Conservation (phyloP, 164 flowering plant species). For the Dillenia suffruticosa region DNA sequence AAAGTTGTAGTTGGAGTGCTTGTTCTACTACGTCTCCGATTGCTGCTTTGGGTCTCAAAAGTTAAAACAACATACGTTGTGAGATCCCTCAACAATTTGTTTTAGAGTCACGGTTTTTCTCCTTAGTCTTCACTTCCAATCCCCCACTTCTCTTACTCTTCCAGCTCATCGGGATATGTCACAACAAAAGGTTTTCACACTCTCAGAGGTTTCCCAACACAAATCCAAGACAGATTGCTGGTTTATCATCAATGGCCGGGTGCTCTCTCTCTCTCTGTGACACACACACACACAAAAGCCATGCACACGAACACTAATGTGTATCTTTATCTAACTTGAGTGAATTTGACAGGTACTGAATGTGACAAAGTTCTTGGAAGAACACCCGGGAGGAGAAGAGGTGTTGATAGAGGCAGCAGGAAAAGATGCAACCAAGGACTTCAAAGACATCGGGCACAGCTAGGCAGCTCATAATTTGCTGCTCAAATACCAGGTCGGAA, state of each 20-base stretch:
- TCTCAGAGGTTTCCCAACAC: slow-evolving; percentile 44
- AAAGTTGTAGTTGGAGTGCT: too few species aligned
- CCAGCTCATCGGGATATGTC: slow-evolving; percentile 1
- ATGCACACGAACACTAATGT: too few species aligned
- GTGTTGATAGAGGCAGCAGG: slow-evolving; percentile 42
- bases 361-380: slow-evolving; percentile 45
- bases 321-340: not conserved
- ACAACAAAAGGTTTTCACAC: slow-evolving; percentile 23
- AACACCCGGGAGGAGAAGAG: slow-evolving; percentile 52
- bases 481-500: slow-evolving; percentile 41
- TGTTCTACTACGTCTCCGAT: too few species aligned
- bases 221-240: slow-evolving; percentile 48
- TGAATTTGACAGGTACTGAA: slow-evolving; percentile 31
- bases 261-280: slow-evolving; percentile 11
- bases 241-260: slow-evolving; percentile 46
- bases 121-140: too few species aligned
- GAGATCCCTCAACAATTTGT: too few species aligned
- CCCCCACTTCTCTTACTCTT: too few species aligned
- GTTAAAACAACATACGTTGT: too few species aligned
- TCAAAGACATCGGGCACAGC: slow-evolving; percentile 45
- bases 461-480: slow-evolving; percentile 35
- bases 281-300: too few species aligned
- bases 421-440: slow-evolving; percentile 45
- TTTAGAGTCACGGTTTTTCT: too few species aligned
- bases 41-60: too few species aligned